These are phyloP conservation scores for Termitomyces sp. DNA, from an alignment of 768 basidiomycete species.

Conservation along the genomic window DNA sequence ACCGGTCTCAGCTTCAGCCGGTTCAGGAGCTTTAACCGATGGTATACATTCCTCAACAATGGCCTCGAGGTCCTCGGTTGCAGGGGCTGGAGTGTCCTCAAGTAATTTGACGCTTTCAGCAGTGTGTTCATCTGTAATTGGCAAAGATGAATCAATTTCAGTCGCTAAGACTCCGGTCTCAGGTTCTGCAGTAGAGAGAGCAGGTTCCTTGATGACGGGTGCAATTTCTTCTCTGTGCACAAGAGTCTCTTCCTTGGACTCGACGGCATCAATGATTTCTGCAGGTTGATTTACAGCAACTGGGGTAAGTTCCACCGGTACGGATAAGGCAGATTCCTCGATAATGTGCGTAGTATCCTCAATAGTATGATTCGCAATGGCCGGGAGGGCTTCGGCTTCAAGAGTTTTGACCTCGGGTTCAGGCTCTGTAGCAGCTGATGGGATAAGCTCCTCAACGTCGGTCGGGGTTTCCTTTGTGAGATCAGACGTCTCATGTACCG, in stretches of 20 bases:
- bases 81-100: neutral
- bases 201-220: neutral
- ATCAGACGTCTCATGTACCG: neutral
- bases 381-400: neutral
- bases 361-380: too few relatives aligned
- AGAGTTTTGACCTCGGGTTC: neutral
- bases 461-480: neutral
- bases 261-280: neutral
- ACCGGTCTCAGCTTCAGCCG: neutral
- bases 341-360: neutral
- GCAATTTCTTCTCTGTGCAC: neutral
- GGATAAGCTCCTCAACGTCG: neutral
- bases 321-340: neutral
- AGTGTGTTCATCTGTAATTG: neutral
- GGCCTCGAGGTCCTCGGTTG: neutral
- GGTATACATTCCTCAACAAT: neutral
- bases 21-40: neutral
- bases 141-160: neutral
- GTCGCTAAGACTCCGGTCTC: neutral
- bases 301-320: neutral
- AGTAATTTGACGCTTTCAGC: neutral
- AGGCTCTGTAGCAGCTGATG: neutral
- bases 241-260: neutral
- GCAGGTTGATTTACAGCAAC: neutral
- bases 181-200: neutral